phyloP scores from a whole-genome alignment of 176 grass and related monocot species.

The Raddia distichophylla region DNA sequence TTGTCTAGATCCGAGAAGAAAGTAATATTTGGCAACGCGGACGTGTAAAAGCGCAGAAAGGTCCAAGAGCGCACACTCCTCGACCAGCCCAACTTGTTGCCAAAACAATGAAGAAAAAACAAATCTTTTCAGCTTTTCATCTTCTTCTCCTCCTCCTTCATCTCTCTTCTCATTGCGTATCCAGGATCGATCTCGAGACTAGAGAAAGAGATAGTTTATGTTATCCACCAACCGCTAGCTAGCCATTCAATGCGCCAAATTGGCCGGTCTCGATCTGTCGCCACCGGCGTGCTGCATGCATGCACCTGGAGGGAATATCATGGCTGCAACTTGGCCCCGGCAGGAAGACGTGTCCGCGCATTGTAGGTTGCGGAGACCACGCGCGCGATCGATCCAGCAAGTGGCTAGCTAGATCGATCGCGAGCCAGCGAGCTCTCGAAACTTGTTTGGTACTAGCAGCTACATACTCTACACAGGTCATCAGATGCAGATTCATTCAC shows the following conservation, averaged over 20 bases:
- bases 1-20: too few relatives aligned
- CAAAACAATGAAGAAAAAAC: too few relatives aligned
- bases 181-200: background rate
- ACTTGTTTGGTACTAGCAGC: too few relatives aligned
- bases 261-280: background rate
- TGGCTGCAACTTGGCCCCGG: constrained; percentile 11
- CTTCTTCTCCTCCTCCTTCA: too few relatives aligned
- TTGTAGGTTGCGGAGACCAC: background rate
- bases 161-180: background rate
- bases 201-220: constrained; percentile 28
- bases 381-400: too few relatives aligned
- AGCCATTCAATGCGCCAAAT: constrained; percentile 17
- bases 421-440: too few relatives aligned
- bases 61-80: constrained; percentile 11
- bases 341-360: background rate
- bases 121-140: too few relatives aligned
- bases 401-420: too few relatives aligned
- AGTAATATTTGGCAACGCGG: too few relatives aligned
- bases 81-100: too few relatives aligned
- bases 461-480: too few relatives aligned
- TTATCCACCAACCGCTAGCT: constrained; percentile 36
- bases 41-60: constrained; percentile 40
- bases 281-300: constrained; percentile 6
- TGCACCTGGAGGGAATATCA: constrained; percentile 35
- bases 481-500: too few relatives aligned